Conservation (phyloP, 1,284 basidiomycete species). For the Tilletia walkeri region DNA sequence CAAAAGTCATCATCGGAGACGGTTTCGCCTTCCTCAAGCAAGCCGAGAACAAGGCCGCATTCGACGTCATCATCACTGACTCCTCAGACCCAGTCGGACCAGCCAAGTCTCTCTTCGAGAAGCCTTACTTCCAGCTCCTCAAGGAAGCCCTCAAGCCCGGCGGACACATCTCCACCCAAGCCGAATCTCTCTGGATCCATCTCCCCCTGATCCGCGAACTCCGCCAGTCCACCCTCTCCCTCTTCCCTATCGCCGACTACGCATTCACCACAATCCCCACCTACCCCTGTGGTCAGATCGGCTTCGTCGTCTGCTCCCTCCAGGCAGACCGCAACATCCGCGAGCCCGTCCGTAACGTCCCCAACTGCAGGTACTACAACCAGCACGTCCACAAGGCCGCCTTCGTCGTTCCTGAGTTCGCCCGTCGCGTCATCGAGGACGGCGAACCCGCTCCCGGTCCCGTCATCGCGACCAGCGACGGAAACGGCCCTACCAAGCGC, state of each 20-base stretch:
- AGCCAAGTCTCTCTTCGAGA: constrained; percentile 89
- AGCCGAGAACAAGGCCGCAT: constrained; percentile 70
- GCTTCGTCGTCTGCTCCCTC: constrained; percentile 88
- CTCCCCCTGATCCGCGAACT: constrained; percentile 81
- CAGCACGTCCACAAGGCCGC: constrained; percentile 75
- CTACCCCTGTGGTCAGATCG: constrained; percentile 95
- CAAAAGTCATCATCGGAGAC: constrained; percentile 87
- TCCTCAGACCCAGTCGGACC: constrained; percentile 98
- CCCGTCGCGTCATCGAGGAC: constrained; percentile 60
- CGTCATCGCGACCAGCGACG: constrained; percentile 58
- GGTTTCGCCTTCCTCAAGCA: constrained; percentile 95
- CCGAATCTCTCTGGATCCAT: constrained; percentile 94
- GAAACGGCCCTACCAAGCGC: constrained; percentile 57
- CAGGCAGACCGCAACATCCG: constrained; percentile 55
- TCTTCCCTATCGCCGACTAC: constrained; percentile 86
- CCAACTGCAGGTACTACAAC: constrained; percentile 75
- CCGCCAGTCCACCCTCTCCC: constrained; percentile 68
- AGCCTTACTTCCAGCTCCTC: constrained; percentile 93
- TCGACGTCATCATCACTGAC: constrained; percentile 97
- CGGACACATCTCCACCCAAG: constrained; percentile 93
- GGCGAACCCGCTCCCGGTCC: constrained; percentile 48
- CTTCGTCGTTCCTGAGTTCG: constrained; percentile 91
- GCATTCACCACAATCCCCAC: constrained; percentile 97
- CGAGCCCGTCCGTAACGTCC: constrained; percentile 65
- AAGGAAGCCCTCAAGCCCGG: constrained; percentile 83